Evolutionary conservation across 2,329 filamentous ascomycete species (phyloP).

Genomic region (Colletotrichum melonis): DNA sequence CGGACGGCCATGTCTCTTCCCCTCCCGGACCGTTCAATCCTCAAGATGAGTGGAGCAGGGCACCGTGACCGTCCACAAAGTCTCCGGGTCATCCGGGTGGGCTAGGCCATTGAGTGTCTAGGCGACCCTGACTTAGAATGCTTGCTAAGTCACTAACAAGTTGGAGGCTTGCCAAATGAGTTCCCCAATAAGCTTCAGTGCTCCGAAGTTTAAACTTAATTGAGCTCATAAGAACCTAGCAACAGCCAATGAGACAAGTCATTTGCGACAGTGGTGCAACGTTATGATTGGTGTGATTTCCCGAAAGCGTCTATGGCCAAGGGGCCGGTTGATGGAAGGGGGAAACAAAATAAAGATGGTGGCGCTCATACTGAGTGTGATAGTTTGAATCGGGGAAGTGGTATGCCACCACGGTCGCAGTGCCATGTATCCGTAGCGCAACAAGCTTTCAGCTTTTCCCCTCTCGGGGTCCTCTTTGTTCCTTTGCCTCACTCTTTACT

Average conservation of each 20-base stretch:
- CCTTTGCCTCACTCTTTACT: neutral
- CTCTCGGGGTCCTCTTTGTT: neutral
- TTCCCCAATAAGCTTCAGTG: slow-evolving; percentile 12
- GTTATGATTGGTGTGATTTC: slow-evolving; percentile 18
- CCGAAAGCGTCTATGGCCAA: slow-evolving; percentile 5
- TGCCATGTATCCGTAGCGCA: neutral
- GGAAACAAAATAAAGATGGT: slow-evolving; percentile 7
- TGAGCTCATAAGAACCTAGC: neutral
- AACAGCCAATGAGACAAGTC: slow-evolving; percentile 7
- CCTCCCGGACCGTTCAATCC: slow-evolving; percentile 20
- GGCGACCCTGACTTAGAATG: slow-evolving; percentile 18
- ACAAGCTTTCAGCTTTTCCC: slow-evolving; percentile 13
- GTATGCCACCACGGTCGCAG: slow-evolving; percentile 1
- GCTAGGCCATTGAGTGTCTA: neutral
- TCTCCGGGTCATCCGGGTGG: slow-evolving; percentile 12
- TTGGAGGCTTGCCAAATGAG: slow-evolving; percentile 9
- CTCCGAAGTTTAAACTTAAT: slow-evolving; percentile 18
- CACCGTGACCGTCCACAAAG: neutral
- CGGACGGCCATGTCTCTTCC: slow-evolving; percentile 1
- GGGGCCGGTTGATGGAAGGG: slow-evolving; percentile 4
- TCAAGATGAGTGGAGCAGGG: neutral
- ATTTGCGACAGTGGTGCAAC: neutral
- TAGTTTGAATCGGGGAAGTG: slow-evolving; percentile 12
- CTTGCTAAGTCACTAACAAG: neutral
- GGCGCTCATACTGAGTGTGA: neutral